Conservation (phyloP, 129 eudicot genomes). For the Sambucus nigra region DNA sequence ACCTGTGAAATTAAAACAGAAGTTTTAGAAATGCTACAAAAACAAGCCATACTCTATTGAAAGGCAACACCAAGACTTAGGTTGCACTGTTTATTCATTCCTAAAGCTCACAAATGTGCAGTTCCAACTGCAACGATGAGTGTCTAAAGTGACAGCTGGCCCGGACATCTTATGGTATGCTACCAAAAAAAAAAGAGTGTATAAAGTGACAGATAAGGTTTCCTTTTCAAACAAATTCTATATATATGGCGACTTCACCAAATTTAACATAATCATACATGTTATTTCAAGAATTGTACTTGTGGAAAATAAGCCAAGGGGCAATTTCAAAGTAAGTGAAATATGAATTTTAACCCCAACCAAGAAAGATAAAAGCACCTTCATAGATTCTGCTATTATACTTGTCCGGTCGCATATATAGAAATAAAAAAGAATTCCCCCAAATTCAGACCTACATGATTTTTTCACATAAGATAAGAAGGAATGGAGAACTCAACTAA, state of each 20-base stretch:
- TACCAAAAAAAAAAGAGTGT: too few relatives aligned
- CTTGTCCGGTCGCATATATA: constrained; percentile 91
- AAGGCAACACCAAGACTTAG: too few relatives aligned
- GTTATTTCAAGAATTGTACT: background rate
- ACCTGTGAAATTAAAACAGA: too few relatives aligned
- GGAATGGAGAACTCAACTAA: constrained; percentile 4
- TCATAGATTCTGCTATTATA: constrained; percentile 64
- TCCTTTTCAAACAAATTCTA: too few relatives aligned
- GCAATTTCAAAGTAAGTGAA: background rate
- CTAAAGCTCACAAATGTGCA: background rate
- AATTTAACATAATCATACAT: background rate
- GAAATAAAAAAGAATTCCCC: constrained; percentile 78
- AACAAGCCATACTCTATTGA: too few relatives aligned
- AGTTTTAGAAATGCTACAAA: too few relatives aligned
- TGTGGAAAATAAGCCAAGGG: background rate
- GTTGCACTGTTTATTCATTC: background rate
- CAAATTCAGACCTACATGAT: constrained; percentile 83
- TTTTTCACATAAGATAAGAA: constrained; percentile 9
- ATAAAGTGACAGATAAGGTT: background rate
- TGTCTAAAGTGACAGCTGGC: background rate
- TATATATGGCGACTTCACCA: background rate
- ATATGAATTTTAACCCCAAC: background rate
- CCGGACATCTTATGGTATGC: too few relatives aligned
- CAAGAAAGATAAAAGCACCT: constrained; percentile 40
- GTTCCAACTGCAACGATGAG: background rate